A percentile compares a stretch with the other conserved stretches of the same genome.
Conservation (phyloP, 2,329 filamentous ascomycete genomes). For the Trichoderma citrinoviride region DNA sequence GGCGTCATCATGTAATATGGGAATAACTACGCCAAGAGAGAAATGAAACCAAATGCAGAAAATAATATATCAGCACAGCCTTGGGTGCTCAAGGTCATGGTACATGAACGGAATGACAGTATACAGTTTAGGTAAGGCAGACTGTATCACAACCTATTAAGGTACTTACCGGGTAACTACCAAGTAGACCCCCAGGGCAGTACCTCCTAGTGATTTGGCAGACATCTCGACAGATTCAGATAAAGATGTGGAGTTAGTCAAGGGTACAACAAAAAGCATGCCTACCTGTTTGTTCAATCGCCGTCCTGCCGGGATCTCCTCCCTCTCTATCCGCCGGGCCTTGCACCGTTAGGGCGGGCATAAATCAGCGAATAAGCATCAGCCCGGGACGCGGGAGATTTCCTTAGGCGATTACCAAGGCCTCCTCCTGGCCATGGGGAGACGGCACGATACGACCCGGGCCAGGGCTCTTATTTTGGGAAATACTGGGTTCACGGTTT, state of each 20-base stretch:
- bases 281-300: not conserved
- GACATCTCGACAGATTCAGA: not conserved
- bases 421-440: not conserved
- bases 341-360: not conserved
- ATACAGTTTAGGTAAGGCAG: no score
- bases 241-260: not conserved
- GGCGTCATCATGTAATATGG: not conserved
- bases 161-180: no score
- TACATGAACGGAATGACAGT: not conserved
- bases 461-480: not conserved
- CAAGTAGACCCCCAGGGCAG: no score
- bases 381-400: not conserved
- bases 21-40: no score
- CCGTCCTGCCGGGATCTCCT: not conserved
- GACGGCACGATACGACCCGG: not conserved
- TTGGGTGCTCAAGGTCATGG: not conserved
- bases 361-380: slow-evolving; percentile 11
- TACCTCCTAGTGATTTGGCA: no score
- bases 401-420: not conserved
- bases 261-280: not conserved
- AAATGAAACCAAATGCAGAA: not conserved
- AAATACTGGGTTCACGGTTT: not conserved
- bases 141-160: no score
- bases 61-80: not conserved
- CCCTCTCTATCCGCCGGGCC: not conserved